Conservation (phyloP, 2,329 filamentous ascomycete genomes). For the Pochonia chlamydosporia region DNA sequence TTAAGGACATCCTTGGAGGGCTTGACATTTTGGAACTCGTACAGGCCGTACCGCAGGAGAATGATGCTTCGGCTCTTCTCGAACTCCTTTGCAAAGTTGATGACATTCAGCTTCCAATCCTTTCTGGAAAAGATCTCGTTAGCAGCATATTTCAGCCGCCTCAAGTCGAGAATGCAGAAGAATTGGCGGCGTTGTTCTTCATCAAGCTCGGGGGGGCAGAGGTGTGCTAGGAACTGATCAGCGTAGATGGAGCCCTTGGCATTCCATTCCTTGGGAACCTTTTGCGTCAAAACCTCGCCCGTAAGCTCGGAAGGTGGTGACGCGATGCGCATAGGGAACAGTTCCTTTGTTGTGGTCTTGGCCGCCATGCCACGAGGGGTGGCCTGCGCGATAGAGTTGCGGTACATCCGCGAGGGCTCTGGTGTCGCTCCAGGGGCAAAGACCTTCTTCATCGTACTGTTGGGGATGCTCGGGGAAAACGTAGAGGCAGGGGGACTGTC, state of each 20-base stretch:
- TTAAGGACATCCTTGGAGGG: conserved; percentile 51
- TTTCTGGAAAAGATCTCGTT: conserved; percentile 56
- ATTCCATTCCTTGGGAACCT: conserved; percentile 47
- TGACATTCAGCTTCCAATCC: conserved; percentile 57
- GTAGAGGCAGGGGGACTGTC: conserved; percentile 24
- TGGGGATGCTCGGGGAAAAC: conserved; percentile 41
- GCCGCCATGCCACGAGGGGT: conserved; percentile 44
- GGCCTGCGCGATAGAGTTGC: conserved; percentile 40
- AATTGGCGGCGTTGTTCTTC: conserved; percentile 57
- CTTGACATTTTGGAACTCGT: conserved; percentile 58
- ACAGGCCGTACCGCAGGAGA: conserved; percentile 55
- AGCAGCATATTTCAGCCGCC: conserved; percentile 55
- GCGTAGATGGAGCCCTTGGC: conserved; percentile 52
- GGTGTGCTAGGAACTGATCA: conserved; percentile 51
- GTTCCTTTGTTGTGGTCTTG: conserved; percentile 42
- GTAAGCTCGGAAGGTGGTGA: conserved; percentile 51
- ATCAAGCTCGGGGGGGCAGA: conserved; percentile 51
- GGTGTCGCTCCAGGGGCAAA: conserved; percentile 42
- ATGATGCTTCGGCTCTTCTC: conserved; percentile 59
- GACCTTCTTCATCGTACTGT: conserved; percentile 40
- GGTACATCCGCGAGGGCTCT: conserved; percentile 34
- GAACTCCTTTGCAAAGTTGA: conserved; percentile 59
- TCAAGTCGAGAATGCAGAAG: conserved; percentile 57
- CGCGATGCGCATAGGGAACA: conserved; percentile 54
- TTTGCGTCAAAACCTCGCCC: conserved; percentile 47